Percentiles rank a stretch among this genome's conserved stretches.
Conservation (phyloP, 345 rosid genomes). For the Excoecaria agallocha region DNA sequence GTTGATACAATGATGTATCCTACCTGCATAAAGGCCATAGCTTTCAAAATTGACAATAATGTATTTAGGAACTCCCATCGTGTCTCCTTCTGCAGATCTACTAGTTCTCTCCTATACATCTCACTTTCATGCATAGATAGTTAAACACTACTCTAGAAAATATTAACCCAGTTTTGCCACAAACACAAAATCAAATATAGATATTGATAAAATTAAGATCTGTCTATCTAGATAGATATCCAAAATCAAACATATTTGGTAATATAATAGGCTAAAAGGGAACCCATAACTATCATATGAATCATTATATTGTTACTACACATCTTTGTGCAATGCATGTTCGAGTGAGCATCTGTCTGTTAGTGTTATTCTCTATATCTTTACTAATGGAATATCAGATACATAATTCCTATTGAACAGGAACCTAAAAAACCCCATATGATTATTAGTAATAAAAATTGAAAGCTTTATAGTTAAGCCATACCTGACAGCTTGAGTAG, state of each 20-base stretch:
- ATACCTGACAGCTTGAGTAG: constrained; percentile 86
- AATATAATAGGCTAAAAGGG: neutral
- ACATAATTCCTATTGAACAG: neutral
- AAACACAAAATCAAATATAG: constrained; percentile 17
- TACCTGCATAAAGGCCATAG: constrained; percentile 94
- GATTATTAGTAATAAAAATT: constrained; percentile 12
- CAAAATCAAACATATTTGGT: neutral
- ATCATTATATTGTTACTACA: neutral
- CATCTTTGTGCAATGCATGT: neutral
- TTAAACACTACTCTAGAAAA: constrained; percentile 36
- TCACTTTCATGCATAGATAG: constrained; percentile 64
- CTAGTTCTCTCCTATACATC: constrained; percentile 90
- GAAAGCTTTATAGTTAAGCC: constrained; percentile 9
- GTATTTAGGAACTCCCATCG: constrained; percentile 96
- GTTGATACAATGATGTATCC: neutral
- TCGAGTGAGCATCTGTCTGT: neutral
- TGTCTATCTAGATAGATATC: neutral
- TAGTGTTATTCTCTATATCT: neutral
- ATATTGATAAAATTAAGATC: neutral
- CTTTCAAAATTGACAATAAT: constrained; percentile 94
- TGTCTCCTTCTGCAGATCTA: constrained; percentile 83
- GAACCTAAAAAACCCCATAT: neutral
- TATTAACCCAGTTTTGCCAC: constrained; percentile 25
- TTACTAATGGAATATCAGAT: neutral
- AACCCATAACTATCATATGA: neutral